Evolutionary conservation across 345 rosid genomes (phyloP).

Genomic region (Ceriops zippeliana): DNA sequence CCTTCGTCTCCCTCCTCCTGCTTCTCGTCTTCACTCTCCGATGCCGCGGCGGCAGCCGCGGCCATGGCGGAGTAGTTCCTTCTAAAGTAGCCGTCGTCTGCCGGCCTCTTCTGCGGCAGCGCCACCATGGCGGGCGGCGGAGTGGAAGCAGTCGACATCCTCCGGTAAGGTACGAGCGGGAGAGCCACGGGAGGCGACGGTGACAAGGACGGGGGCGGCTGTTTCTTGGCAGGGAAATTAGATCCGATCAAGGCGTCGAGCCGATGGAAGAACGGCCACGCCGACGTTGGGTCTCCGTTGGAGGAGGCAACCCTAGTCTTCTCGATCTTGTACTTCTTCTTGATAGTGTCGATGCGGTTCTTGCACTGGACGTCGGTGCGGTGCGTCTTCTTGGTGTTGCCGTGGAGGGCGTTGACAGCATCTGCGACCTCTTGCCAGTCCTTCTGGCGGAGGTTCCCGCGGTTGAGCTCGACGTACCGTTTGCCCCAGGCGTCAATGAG

Average conservation of each 20-base stretch:
- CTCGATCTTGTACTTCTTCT: conserved; percentile 96
- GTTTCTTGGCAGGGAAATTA: conserved; percentile 35
- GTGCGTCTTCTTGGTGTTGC: conserved; percentile 72
- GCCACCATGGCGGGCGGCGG: conserved; percentile 43
- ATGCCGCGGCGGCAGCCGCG: conserved; percentile 69
- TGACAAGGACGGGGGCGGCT: conserved; percentile 37
- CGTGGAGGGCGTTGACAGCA: conserved; percentile 87
- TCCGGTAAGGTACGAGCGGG: conserved; percentile 31
- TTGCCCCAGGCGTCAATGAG: conserved; percentile 93
- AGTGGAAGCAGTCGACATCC: conserved; percentile 27
- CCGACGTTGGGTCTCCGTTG: conserved; percentile 43
- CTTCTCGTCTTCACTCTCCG: conserved; percentile 42
- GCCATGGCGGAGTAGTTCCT: conserved; percentile 84
- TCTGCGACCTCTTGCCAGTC: conserved; percentile 99
- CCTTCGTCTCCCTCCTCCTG: conserved; percentile 40
- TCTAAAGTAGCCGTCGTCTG: conserved; percentile 46
- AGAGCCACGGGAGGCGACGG: conserved; percentile 55
- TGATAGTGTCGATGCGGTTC: conserved; percentile 94
- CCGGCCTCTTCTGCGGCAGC: conserved; percentile 65
- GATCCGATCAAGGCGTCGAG: conserved; percentile 76
- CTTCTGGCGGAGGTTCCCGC: conserved; percentile 95
- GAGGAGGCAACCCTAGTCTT: conserved; percentile 69
- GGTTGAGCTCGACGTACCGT: conserved; percentile 78
- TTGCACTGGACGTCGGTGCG: conserved; percentile 98
- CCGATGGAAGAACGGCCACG: conserved; percentile 84